A percentile compares a stretch with the other conserved stretches of the same genome.
Conservation (phyloP, 139 green algal genomes). For the Chlamydomonas sp. region DNA sequence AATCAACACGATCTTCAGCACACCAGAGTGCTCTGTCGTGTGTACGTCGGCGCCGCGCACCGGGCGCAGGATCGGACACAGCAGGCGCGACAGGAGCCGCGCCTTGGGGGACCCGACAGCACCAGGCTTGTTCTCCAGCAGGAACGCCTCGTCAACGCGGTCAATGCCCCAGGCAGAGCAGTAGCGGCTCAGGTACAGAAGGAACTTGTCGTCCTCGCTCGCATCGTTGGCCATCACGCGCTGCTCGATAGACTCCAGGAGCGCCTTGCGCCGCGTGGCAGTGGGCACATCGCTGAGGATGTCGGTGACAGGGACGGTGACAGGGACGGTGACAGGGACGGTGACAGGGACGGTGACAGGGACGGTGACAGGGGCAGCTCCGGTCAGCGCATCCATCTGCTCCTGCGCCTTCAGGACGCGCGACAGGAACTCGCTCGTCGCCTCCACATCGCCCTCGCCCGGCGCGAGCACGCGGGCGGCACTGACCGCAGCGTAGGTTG, state of each 20-base stretch:
- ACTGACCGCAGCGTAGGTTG: neutral
- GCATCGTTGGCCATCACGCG: neutral
- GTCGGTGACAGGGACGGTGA: too few relatives aligned
- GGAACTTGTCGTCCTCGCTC: slow-evolving; percentile 5
- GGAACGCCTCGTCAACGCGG: slow-evolving; percentile 1
- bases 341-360: too few relatives aligned
- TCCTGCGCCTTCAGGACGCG: neutral
- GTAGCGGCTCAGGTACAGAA: neutral
- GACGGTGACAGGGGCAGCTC: slow-evolving; percentile 1
- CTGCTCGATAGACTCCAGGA: neutral
- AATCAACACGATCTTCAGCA: slow-evolving; percentile 2
- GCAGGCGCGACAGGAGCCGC: neutral
- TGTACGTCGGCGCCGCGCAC: neutral
- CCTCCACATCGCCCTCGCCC: neutral
- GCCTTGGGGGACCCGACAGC: neutral
- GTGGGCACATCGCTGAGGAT: neutral
- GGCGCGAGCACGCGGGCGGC: neutral
- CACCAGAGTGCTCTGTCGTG: neutral
- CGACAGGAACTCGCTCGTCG: neutral
- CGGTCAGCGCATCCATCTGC: neutral
- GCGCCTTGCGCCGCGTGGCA: neutral
- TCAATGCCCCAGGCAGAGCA: neutral
- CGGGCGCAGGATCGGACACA: neutral
- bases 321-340: too few relatives aligned
- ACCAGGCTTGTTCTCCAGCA: neutral